Conservation (phyloP, 1,284 basidiomycete species). For the Vanrija sp. region DNA sequence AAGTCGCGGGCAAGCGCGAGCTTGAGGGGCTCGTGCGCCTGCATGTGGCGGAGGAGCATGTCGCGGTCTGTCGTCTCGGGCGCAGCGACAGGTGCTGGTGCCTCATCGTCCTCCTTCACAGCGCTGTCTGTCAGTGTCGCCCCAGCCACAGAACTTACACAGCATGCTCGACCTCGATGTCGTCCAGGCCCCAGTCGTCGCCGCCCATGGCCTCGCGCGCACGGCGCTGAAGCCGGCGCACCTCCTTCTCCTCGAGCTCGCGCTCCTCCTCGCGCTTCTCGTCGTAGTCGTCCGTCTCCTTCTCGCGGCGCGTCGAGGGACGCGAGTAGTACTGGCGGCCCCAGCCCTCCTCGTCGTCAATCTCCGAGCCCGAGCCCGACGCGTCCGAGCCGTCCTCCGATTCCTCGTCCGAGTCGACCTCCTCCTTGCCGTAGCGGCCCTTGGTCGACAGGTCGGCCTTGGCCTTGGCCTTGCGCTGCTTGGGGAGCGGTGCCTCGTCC, state of each 20-base stretch:
- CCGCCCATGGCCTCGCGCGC: slow-evolving; percentile 67
- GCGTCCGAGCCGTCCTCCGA: slow-evolving; percentile 45
- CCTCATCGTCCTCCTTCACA: slow-evolving; percentile 2
- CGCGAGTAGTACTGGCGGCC: slow-evolving; percentile 76
- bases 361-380: slow-evolving; percentile 25
- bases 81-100: slow-evolving; percentile 13
- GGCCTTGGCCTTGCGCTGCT: slow-evolving; percentile 45
- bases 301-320: slow-evolving; percentile 38
- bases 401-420: slow-evolving; percentile 55
- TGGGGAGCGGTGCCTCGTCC: slow-evolving; percentile 22
- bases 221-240: slow-evolving; percentile 72
- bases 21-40: slow-evolving; percentile 73
- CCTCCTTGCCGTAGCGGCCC: slow-evolving; percentile 47
- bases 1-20: slow-evolving; percentile 56
- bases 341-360: slow-evolving; percentile 65
- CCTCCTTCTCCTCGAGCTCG: slow-evolving; percentile 22
- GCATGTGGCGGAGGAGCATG: slow-evolving; percentile 64
- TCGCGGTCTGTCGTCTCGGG: slow-evolving; percentile 31
- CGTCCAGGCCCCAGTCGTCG: slow-evolving; percentile 77
- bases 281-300: slow-evolving; percentile 37
- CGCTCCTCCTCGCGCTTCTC: slow-evolving; percentile 50
- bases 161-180: slow-evolving; percentile 53
- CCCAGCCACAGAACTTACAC: not conserved
- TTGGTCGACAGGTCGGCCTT: slow-evolving; percentile 41
- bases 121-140: slow-evolving; percentile 1